These are phyloP conservation scores for Phytophthora idaei DNA, from an alignment of 352 stramenopile genomes.

Conservation along the genomic window DNA sequence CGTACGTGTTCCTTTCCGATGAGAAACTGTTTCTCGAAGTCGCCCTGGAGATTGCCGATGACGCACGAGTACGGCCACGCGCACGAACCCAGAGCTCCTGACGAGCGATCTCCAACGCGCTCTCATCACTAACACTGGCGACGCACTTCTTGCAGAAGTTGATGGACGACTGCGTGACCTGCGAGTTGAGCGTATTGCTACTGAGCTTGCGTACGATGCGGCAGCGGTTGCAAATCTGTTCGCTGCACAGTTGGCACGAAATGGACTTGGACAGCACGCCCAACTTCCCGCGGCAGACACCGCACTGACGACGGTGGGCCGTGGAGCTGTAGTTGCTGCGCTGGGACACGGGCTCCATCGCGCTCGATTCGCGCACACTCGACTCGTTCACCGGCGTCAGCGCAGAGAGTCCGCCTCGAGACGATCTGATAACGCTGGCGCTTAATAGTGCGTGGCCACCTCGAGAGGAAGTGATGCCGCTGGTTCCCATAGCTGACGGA, in stretches of 20 bases:
- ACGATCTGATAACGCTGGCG: slow-evolving; percentile 19
- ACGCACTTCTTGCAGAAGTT: slow-evolving; percentile 77
- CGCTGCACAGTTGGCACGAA: slow-evolving; percentile 51
- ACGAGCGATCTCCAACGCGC: slow-evolving; percentile 60
- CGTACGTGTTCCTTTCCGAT: slow-evolving; percentile 51
- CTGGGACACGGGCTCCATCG: slow-evolving; percentile 31
- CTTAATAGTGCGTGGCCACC: slow-evolving; percentile 8
- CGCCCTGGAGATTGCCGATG: slow-evolving; percentile 30
- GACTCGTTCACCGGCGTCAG: slow-evolving; percentile 37
- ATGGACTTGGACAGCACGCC: slow-evolving; percentile 39
- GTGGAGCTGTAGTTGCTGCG: slow-evolving; percentile 34
- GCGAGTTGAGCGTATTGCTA: slow-evolving; percentile 45
- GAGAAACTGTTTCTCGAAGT: slow-evolving; percentile 38
- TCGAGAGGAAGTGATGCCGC: slow-evolving; percentile 12
- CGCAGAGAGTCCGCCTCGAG: slow-evolving; percentile 27
- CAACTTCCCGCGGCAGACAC: slow-evolving; percentile 41
- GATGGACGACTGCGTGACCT: slow-evolving; percentile 51
- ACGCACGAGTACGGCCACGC: slow-evolving; percentile 39
- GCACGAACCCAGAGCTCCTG: slow-evolving; percentile 57
- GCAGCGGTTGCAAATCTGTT: slow-evolving; percentile 51
- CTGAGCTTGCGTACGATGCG: slow-evolving; percentile 53
- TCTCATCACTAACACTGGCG: slow-evolving; percentile 54
- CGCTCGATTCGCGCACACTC: slow-evolving; percentile 21
- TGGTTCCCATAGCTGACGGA: slow-evolving; percentile 16
- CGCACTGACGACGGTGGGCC: slow-evolving; percentile 30